phyloP scores from a whole-genome alignment of 73 alveolate genomes.

The Blepharisma japonicum region DNA sequence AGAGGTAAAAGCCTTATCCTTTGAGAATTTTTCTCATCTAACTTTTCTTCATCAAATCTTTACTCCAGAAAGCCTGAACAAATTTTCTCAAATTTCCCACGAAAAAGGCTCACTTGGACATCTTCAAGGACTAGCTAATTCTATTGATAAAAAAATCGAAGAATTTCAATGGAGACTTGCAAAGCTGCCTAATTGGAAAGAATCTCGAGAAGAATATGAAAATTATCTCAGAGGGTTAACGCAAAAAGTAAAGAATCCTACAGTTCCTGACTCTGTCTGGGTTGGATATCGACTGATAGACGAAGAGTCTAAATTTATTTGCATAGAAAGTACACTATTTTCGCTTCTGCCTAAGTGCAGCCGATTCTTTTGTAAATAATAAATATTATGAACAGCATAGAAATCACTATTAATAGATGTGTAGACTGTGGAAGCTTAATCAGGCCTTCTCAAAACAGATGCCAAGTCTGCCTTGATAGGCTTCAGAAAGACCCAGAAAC shows the following conservation, averaged over 20 bases:
- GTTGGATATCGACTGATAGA: not conserved
- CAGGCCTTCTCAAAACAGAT: too few relatives aligned
- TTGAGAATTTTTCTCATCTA: slow-evolving; percentile 16
- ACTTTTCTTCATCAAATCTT: not conserved
- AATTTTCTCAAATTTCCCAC: not conserved
- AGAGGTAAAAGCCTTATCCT: not conserved
- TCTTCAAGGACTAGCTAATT: not conserved
- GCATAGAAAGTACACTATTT: not conserved
- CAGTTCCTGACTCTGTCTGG: slow-evolving; percentile 15
- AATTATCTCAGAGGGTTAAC: not conserved
- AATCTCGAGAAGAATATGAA: not conserved
- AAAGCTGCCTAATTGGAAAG: not conserved
- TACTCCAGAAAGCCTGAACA: not conserved
- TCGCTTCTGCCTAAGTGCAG: too few relatives aligned
- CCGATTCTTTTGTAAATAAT: too few relatives aligned
- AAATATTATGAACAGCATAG: too few relatives aligned
- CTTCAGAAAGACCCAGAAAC: too few relatives aligned
- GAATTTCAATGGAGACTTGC: slow-evolving; percentile 6
- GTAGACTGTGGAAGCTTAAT: too few relatives aligned
- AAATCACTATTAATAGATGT: too few relatives aligned
- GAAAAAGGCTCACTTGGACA: slow-evolving; percentile 4
- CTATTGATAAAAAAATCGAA: not conserved
- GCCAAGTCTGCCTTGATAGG: too few relatives aligned
- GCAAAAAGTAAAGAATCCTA: not conserved
- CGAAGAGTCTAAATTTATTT: slow-evolving; percentile 9